A percentile compares a stretch with the other conserved stretches of the same genome.
phyloP scores from a whole-genome alignment of 306 rosid species.

The Castanea sativa region DNA sequence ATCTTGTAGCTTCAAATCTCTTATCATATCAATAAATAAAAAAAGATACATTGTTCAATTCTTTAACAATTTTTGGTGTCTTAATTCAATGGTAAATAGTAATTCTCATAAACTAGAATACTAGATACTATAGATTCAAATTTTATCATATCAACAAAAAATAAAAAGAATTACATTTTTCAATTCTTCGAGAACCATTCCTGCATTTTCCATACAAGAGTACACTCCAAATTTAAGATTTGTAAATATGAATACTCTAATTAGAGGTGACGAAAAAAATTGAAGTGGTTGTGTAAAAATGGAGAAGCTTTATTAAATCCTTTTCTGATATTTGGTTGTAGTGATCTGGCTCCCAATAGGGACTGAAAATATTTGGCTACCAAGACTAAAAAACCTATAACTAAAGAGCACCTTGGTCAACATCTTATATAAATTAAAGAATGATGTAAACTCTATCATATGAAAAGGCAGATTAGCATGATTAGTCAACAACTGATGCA shows the following conservation, averaged over 20 bases:
- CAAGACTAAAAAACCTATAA: not conserved
- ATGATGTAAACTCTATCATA: not conserved
- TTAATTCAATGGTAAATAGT: no score
- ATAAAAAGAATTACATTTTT: no score
- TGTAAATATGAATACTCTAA: not conserved
- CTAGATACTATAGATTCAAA: no score
- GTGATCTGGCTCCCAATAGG: not conserved
- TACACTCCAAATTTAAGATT: not conserved
- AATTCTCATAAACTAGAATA: no score
- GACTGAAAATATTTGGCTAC: not conserved
- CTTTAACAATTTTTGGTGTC: no score
- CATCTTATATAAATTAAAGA: not conserved
- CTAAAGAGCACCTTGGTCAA: constrained; percentile 30
- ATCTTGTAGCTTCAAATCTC: no score
- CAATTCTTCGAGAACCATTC: no score
- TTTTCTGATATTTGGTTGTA: not conserved
- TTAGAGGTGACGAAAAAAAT: not conserved
- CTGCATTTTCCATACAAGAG: not conserved
- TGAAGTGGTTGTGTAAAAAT: not conserved
- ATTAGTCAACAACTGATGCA: not conserved
- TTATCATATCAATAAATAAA: no score
- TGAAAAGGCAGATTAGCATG: not conserved
- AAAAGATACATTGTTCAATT: no score
- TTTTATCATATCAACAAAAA: no score
- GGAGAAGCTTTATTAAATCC: not conserved